These are phyloP conservation scores for Yamadazyma triangularis DNA, from an alignment of 1,139 yeast genomes.

Conservation along the genomic window DNA sequence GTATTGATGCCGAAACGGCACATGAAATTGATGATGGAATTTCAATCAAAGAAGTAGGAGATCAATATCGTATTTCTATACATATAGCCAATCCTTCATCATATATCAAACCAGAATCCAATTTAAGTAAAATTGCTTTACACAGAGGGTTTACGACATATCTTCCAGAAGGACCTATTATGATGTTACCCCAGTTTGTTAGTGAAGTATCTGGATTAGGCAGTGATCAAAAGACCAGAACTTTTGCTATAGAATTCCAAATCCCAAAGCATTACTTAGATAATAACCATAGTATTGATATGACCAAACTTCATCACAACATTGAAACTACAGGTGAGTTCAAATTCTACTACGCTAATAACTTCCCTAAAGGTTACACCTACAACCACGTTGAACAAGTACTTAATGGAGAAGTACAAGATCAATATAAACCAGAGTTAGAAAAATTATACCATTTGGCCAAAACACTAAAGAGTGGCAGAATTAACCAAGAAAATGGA, in stretches of 20 bases:
- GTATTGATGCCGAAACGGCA: conserved; percentile 80
- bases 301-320: conserved; percentile 12
- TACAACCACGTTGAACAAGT: conserved; percentile 32
- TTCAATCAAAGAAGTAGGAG: conserved; percentile 41
- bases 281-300: neutral
- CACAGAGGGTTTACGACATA: conserved; percentile 67
- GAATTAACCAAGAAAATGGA: conserved; percentile 13
- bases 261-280: conserved; percentile 18
- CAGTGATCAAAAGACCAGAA: conserved; percentile 35
- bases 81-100: conserved; percentile 92
- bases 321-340: conserved; percentile 14
- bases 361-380: conserved; percentile 36
- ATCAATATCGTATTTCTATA: conserved; percentile 47
- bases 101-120: conserved; percentile 43
- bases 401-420: conserved; percentile 15
- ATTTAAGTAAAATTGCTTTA: conserved; percentile 55
- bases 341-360: conserved; percentile 19
- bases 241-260: conserved; percentile 28
- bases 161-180: conserved; percentile 58
- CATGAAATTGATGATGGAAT: conserved; percentile 95
- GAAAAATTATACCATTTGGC: conserved; percentile 27
- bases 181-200: conserved; percentile 67
- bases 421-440: conserved; percentile 21
- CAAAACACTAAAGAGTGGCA: conserved; percentile 18
- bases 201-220: conserved; percentile 60